Conservation (phyloP, 2,329 filamentous ascomycete species). For the Fusarium tricinctum region DNA sequence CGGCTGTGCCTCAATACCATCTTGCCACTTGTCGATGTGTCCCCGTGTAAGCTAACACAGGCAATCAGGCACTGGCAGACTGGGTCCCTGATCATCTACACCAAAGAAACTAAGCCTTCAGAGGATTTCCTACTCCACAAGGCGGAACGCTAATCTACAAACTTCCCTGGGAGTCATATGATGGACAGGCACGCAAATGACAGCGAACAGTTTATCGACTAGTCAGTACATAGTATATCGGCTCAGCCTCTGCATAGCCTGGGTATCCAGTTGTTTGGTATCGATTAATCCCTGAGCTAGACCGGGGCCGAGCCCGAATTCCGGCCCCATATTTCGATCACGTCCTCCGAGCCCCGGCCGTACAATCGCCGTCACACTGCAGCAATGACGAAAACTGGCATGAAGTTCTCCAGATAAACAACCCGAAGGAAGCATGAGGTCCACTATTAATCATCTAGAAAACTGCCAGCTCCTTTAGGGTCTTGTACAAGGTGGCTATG, state of each 20-base stretch:
- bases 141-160: conserved; percentile 23
- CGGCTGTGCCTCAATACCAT: conserved; percentile 19
- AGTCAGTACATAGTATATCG: neutral
- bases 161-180: neutral
- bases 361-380: conserved; percentile 10
- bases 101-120: conserved; percentile 10
- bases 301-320: conserved; percentile 23
- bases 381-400: conserved; percentile 15
- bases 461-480: neutral
- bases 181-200: neutral
- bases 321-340: conserved; percentile 32
- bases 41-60: conserved; percentile 1
- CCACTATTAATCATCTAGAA: conserved; percentile 19
- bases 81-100: conserved; percentile 3
- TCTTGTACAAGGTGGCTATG: conserved; percentile 4
- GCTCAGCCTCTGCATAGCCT: conserved; percentile 36
- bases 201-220: neutral
- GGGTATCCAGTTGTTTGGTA: neutral
- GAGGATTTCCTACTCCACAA: conserved; percentile 19
- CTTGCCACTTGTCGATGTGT: conserved; percentile 20
- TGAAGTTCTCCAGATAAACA: conserved; percentile 7
- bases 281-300: neutral
- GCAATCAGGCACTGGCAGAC: neutral
- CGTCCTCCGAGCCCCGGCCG: conserved; percentile 3
- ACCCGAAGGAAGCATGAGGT: neutral